phyloP scores from a whole-genome alignment of 2,329 filamentous ascomycete species.

The Fusarium sp. region DNA sequence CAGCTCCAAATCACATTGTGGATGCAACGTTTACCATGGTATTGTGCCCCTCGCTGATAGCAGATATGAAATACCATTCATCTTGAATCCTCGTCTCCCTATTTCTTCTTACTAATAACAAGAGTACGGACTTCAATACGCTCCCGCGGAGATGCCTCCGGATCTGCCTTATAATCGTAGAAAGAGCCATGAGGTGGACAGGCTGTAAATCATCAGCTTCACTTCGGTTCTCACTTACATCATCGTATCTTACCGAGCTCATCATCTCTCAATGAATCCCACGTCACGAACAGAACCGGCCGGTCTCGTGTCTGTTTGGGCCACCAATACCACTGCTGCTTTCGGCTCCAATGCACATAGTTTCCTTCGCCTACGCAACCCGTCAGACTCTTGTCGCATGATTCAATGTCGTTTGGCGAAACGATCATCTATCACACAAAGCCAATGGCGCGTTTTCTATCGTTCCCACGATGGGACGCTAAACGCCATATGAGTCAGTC shows the following conservation, averaged over 20 bases:
- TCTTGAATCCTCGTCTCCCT: no score
- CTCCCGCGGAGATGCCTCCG: no score
- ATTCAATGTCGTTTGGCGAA: neutral
- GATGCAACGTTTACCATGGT: no score
- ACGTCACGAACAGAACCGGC: neutral
- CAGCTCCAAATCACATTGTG: no score
- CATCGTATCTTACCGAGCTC: neutral
- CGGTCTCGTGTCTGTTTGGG: neutral
- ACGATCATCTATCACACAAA: neutral
- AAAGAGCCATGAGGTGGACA: neutral
- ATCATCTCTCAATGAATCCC: neutral
- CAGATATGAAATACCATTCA: no score
- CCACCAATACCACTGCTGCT: neutral
- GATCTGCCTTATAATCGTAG: neutral
- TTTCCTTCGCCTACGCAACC: neutral
- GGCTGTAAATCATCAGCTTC: neutral
- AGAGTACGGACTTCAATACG: no score
- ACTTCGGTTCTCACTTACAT: neutral
- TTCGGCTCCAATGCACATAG: neutral
- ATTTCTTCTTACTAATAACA: no score
- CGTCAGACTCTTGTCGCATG: neutral
- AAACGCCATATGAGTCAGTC: neutral
- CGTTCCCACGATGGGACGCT: neutral
- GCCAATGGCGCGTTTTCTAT: neutral
- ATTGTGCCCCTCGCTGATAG: no score